Base-by-base conservation (phyloP, 2,329 filamentous ascomycete species). In the Tolypocladium tundrense region DNA sequence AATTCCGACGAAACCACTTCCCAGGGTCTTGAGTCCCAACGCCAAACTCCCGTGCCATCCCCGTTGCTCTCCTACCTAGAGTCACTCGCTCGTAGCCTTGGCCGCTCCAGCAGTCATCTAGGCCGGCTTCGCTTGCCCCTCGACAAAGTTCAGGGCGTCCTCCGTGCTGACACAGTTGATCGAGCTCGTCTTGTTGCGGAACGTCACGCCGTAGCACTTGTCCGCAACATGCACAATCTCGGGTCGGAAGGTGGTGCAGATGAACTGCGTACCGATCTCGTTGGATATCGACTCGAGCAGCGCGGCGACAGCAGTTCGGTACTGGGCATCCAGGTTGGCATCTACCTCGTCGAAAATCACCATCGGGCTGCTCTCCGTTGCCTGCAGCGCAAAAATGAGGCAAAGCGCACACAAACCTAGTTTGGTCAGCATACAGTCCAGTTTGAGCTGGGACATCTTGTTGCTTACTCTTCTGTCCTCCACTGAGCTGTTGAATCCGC, bases 291-390 rank as follows among this genome's bases (percentile, higher is more conserved):
- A 87, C 68, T 93, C 80, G 27, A 99, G 81, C 77, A 97, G 90
- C 58, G 90, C 83, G 3, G 94, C 94, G 13, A 99, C 94, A 1
- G 94, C 93, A 1, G 94, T 97, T 60, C 94, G 88, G 77, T 99
- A 99, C 74, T 99, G 94, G 1, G 94, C 92, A 71, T 99, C 94
- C 31, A 99, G 83, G 70, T 99, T 99, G 72, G 94, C 94, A 69
- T 99, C 94, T 62, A 99, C 96, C 74, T 99, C 94, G 72, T 99
- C 94, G 66, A 99, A 99, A 67, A 99, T 92, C 71, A 99, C 97
- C 80, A 99, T 97, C 1, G 94, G 94, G 51, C 93, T 95, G 11
- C 93, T 94, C 71, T 99, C 94, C 60, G 93, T 96, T 65, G 92
- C 90, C 74, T 99, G 94, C 65, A 99, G 95, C n/a, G 94, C 94